Base-by-base conservation (phyloP, 169 alveolate genomes). In the Babesia divergens region DNA sequence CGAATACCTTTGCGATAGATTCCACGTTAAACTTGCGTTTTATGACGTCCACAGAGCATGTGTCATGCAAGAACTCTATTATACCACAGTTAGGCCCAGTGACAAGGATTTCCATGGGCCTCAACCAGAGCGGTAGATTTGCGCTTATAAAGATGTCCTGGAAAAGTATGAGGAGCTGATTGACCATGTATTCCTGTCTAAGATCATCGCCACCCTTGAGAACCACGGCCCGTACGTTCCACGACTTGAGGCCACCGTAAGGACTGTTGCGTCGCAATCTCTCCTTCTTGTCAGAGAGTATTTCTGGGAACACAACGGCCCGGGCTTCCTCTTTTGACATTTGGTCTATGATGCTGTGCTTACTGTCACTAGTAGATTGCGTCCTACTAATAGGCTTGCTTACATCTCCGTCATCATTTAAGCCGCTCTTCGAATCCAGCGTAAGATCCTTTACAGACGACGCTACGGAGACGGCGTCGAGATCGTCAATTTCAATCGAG, bases 191-290 rank as follows among this genome's bases (percentile, higher is more conserved):
- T 74, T 97, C 99, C 71, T 96, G 98, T 28, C 99, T 64, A 35
- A 97, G 86, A 72, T 97, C 98, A 75, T 97, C 99, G 20, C 97
- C 96, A 1, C 98, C 98, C 74, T 97, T 97, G 24, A 96, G 94
- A 40, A 97, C 86, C 24, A 96, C 89, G 28, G 93, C 92, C 24
- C 86, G 84, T 8, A 92, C 64, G 51, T 90, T 91, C 97, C 97
- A 93, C 16, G 94, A 59, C 29, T 84, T 82, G 18, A 92, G 74
- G 11, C 62, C 81, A 14, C 96, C 96, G 76, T 90, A 93, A 5
- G 97, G 96, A 11, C 94, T 84, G 22, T 52, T 54, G 51, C 84
- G 77, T 49, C 92, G 47, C n/a, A 90, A 74, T 32, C 92, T 74
- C 65, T 89, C 86, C 50, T 89, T 87, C 72, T 91, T 91, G 29